Conservation (phyloP, 2,329 filamentous ascomycete species). For the Colletotrichum limetticola region DNA sequence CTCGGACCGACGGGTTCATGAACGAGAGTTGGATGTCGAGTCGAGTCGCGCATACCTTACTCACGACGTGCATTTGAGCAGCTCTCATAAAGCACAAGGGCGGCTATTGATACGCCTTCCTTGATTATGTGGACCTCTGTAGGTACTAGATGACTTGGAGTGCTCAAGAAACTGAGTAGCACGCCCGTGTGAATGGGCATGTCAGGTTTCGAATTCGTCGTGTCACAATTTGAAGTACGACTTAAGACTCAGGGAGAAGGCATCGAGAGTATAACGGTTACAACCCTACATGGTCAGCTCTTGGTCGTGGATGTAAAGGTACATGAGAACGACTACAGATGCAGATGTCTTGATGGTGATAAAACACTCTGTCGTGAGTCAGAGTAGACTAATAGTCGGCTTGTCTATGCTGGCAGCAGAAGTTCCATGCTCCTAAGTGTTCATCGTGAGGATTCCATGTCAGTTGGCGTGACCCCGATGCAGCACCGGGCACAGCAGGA, state of each 20-base stretch:
- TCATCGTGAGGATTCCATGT: neutral
- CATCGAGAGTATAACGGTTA: slow-evolving; percentile 77
- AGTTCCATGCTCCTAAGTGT: neutral
- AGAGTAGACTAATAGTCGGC: neutral
- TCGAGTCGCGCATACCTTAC: slow-evolving; percentile 68
- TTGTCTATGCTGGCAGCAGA: neutral
- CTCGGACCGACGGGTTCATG: slow-evolving; percentile 79
- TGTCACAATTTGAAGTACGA: slow-evolving; percentile 76
- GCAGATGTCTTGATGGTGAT: neutral
- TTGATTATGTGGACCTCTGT: slow-evolving; percentile 74
- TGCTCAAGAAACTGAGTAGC: slow-evolving; percentile 71
- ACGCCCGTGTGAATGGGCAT: slow-evolving; percentile 62
- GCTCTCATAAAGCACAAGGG: slow-evolving; percentile 71
- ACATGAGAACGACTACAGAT: neutral
- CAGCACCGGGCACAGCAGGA: too few relatives aligned
- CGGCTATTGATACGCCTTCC: slow-evolving; percentile 71
- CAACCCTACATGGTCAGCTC: slow-evolving; percentile 73
- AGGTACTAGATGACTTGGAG: slow-evolving; percentile 64
- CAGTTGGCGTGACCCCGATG: neutral
- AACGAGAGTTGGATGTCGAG: slow-evolving; percentile 76
- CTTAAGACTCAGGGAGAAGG: slow-evolving; percentile 75
- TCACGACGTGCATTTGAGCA: slow-evolving; percentile 74
- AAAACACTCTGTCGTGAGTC: neutral
- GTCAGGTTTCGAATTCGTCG: slow-evolving; percentile 77
- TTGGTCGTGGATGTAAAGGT: slow-evolving; percentile 71